phyloP scores from a whole-genome alignment of 805 yeast species.

The Blastobotrys peoriensis region DNA sequence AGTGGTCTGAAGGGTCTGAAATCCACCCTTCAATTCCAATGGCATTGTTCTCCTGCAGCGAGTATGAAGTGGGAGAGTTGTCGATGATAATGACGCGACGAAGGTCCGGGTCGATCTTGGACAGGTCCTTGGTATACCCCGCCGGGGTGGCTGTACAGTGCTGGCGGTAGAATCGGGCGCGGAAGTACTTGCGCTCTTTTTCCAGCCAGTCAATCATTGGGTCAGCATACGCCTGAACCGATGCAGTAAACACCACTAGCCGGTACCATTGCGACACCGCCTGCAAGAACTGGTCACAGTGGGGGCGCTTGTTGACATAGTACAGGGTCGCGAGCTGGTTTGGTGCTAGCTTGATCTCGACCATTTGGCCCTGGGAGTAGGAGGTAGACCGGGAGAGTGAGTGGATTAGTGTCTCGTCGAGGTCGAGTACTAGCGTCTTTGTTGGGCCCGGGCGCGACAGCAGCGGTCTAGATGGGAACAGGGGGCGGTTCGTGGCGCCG shows the following conservation, averaged over 20 bases:
- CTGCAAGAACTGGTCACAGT: slow-evolving; percentile 75
- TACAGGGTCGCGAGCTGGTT: slow-evolving; percentile 73
- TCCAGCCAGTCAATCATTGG: slow-evolving; percentile 94
- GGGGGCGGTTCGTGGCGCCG: not conserved
- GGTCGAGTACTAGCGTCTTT: slow-evolving; percentile 77
- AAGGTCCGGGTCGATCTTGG: slow-evolving; percentile 48
- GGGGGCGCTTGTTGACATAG: slow-evolving; percentile 87
- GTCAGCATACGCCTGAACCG: slow-evolving; percentile 91
- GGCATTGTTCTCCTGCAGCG: slow-evolving; percentile 69
- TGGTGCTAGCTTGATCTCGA: slow-evolving; percentile 66
- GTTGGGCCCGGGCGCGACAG: slow-evolving; percentile 24
- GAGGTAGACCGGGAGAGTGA: slow-evolving; percentile 62
- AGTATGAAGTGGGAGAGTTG: slow-evolving; percentile 88
- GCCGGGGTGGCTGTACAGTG: slow-evolving; percentile 65
- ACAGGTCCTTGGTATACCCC: slow-evolving; percentile 77
- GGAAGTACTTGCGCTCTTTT: slow-evolving; percentile 48
- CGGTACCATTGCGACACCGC: slow-evolving; percentile 83
- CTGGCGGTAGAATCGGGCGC: slow-evolving; percentile 64
- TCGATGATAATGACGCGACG: slow-evolving; percentile 73
- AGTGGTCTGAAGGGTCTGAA: slow-evolving; percentile 87
- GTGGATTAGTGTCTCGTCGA: slow-evolving; percentile 93
- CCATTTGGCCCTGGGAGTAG: slow-evolving; percentile 52
- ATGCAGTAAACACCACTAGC: slow-evolving; percentile 88
- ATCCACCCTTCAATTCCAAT: slow-evolving; percentile 97
- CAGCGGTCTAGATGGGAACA: slow-evolving; percentile 19